These are phyloP conservation scores for Zygotorulaspora florentina DNA, from an alignment of 805 yeast species.

Conservation along the genomic window DNA sequence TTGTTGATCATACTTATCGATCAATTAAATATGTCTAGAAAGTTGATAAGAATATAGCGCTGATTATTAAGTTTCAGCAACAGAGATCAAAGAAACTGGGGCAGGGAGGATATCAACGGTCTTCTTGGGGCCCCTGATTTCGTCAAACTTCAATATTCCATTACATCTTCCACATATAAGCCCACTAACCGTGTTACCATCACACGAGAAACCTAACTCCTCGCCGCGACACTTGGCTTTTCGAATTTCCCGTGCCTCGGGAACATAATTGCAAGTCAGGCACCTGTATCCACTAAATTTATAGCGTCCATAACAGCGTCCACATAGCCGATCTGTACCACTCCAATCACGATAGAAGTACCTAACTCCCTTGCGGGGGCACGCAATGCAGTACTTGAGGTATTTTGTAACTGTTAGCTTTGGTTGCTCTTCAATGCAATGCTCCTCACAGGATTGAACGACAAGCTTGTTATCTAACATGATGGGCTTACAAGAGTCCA, in stretches of 20 bases:
- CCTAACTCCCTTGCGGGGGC: slow-evolving; percentile 23
- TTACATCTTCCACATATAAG: slow-evolving; percentile 19
- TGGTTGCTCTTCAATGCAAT: slow-evolving; percentile 21
- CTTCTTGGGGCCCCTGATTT: slow-evolving; percentile 18
- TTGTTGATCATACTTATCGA: not conserved
- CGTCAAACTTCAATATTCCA: slow-evolving; percentile 17
- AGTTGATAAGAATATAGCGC: not conserved
- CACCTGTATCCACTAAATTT: slow-evolving; percentile 26
- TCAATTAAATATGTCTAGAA: not conserved
- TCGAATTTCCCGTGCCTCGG: slow-evolving; percentile 24
- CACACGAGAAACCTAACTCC: slow-evolving; percentile 13
- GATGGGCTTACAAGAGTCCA: slow-evolving; percentile 18
- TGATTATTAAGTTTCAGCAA: not conserved
- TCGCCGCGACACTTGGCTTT: slow-evolving; percentile 17
- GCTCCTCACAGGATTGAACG: slow-evolving; percentile 14
- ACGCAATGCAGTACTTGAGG: slow-evolving; percentile 25
- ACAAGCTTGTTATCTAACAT: slow-evolving; percentile 25
- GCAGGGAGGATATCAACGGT: not conserved
- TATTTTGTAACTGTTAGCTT: slow-evolving; percentile 16
- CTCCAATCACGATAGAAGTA: slow-evolving; percentile 28
- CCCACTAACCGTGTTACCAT: slow-evolving; percentile 18
- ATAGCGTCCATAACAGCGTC: slow-evolving; percentile 27
- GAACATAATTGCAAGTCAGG: slow-evolving; percentile 24
- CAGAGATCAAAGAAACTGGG: not conserved
- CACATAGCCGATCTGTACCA: slow-evolving; percentile 24